Evolutionary conservation across 2,329 filamentous ascomycete species (phyloP).

Genomic region (Fusarium austroafricanum): DNA sequence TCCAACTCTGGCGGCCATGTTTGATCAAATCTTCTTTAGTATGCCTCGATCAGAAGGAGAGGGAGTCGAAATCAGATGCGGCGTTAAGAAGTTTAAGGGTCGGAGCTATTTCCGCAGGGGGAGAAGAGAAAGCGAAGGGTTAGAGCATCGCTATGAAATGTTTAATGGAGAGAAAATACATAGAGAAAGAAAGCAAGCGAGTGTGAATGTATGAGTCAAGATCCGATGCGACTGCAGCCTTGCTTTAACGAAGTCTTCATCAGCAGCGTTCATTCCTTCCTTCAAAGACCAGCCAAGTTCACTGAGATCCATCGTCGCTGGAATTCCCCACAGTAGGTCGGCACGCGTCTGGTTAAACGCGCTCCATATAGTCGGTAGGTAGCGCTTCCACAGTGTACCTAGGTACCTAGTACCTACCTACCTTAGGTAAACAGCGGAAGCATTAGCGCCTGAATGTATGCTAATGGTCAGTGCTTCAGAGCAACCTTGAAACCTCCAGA

Average conservation of each 20-base stretch:
- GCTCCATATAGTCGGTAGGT: neutral
- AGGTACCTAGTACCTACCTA: neutral
- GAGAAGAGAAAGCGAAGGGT: neutral
- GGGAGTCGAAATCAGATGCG: neutral
- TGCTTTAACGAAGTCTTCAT: slow-evolving; percentile 3
- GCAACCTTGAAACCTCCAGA: no score
- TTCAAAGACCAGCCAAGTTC: neutral
- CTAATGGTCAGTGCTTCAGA: slow-evolving; percentile 28
- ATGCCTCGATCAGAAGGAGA: neutral
- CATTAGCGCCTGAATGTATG: slow-evolving; percentile 19
- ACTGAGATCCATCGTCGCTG: neutral
- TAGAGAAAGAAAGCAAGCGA: neutral
- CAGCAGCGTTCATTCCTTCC: slow-evolving; percentile 11
- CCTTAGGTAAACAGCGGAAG: neutral
- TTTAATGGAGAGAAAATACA: neutral
- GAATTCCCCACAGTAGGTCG: slow-evolving; percentile 2
- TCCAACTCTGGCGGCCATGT: slow-evolving; percentile 34
- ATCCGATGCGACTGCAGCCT: neutral
- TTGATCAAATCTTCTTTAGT: neutral
- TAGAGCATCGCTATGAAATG: neutral
- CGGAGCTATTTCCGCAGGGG: neutral
- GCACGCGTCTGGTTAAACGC: slow-evolving; percentile 35
- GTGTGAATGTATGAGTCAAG: neutral
- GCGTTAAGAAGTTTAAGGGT: neutral
- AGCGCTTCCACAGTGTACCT: no score